Evolutionary conservation across 2,329 filamentous ascomycete genomes (phyloP), one percentile per base, ranked within the genome.

Genomic region (Magnaporthiopsis rhizophila): DNA sequence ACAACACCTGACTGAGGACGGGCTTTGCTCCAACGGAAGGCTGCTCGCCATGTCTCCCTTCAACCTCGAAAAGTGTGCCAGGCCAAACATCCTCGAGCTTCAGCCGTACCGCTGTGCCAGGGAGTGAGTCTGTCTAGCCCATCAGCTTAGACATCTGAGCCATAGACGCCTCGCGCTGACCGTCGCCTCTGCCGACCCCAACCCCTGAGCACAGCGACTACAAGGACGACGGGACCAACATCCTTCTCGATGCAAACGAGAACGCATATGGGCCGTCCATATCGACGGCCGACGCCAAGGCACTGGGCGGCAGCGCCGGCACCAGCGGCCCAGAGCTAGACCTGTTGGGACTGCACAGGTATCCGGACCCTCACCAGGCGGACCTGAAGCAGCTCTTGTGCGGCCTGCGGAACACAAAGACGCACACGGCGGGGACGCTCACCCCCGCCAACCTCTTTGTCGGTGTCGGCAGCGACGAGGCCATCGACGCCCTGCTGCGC

Each of bases 241-340:
- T 98, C 71, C 88, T 99, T 63, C 89, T 99, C 69, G 95, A 99
- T 75, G 95, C 95, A 70, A 99, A 99, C 73, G 95, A 99, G 79
- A 99, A 99, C 73, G 92, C 95, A 66, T 97, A 89, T 72, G 95
- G 95, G 0, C 94, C 95, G 0, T 89, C 91, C 1, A 79, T 97
- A 61, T 79, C 80, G 13, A 79, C 81, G 62, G 76, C 84, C 13
- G 74, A 80, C 62, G 74, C 78, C 2, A 72, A 58, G 78, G 78
- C 67, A 76, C 77, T 65, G 56, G 15, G n/a, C 21, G 28, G 56
- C 11, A 68, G 72, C 64, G 67, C 72, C 62, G 72, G 74, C n/a
- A 71, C 73, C 45, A 74, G 75, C 4, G 80, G 81, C 34, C 80
- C 88, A 26, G 79, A 87, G 66, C 81, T 95, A 66, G 89, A 97